Evolutionary conservation across 768 basidiomycete species (phyloP).

Genomic region (Amanita fuliginea): DNA sequence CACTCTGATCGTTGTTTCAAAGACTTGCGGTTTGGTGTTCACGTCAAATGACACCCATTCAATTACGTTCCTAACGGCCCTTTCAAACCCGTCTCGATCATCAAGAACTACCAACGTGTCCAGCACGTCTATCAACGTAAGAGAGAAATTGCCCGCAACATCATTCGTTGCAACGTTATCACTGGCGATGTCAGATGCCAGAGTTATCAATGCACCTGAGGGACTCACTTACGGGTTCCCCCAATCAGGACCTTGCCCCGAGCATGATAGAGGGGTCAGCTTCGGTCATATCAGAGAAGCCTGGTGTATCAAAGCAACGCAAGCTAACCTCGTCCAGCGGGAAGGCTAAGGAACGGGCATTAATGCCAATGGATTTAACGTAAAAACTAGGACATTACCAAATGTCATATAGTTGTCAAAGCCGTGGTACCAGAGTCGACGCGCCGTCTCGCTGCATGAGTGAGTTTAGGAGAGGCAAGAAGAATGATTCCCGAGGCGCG

Average conservation of each 20-base stretch:
- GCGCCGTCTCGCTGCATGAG: constrained; percentile 47
- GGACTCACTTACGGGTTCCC: constrained; percentile 52
- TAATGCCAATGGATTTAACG: constrained; percentile 6
- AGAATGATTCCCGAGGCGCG: constrained; percentile 12
- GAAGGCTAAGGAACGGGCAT: constrained; percentile 43
- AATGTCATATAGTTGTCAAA: constrained; percentile 81
- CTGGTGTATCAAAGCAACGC: not conserved
- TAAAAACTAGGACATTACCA: constrained; percentile 31
- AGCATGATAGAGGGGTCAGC: constrained; percentile 85
- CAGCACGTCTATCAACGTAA: constrained; percentile 73
- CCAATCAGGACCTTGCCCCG: constrained; percentile 83
- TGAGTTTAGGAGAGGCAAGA: not conserved
- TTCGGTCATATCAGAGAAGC: constrained; percentile 19
- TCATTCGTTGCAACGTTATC: constrained; percentile 79
- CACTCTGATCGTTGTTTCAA: constrained; percentile 93
- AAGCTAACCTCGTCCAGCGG: constrained; percentile 67
- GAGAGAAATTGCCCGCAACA: constrained; percentile 87
- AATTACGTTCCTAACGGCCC: constrained; percentile 76
- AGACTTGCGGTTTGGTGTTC: constrained; percentile 95
- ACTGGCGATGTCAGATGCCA: constrained; percentile 19
- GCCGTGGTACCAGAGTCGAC: constrained; percentile 84
- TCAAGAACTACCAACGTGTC: constrained; percentile 87
- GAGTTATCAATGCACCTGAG: not conserved
- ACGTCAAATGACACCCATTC: constrained; percentile 84
- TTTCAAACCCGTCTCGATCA: constrained; percentile 69